Conservation (phyloP, 805 yeast species). For the Yarrowia sp. region DNA sequence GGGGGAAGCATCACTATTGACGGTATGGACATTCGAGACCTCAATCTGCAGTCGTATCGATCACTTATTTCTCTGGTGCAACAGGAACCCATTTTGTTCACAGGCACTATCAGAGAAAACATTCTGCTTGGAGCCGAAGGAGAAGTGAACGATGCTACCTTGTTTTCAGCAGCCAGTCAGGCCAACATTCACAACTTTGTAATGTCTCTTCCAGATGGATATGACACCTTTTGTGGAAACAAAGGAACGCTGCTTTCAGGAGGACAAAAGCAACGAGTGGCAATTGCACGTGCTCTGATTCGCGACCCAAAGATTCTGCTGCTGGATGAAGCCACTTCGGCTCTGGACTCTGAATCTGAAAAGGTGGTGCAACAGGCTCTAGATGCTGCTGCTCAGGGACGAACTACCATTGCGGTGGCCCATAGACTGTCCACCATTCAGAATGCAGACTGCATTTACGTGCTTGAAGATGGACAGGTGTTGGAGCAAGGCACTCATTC, state of each 20-base stretch:
- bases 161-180: slow-evolving; percentile 46
- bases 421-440: slow-evolving; percentile 72
- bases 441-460: slow-evolving; percentile 58
- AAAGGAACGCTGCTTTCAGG: slow-evolving; percentile 62
- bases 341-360: slow-evolving; percentile 68
- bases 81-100: slow-evolving; percentile 57
- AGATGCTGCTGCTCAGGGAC: slow-evolving; percentile 58
- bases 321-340: slow-evolving; percentile 68
- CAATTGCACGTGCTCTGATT: slow-evolving; percentile 69
- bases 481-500: slow-evolving; percentile 56
- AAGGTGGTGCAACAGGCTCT: slow-evolving; percentile 70
- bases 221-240: slow-evolving; percentile 54
- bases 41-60: slow-evolving; percentile 52
- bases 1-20: slow-evolving; percentile 51
- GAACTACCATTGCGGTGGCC: slow-evolving; percentile 83
- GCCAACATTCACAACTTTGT: slow-evolving; percentile 60
- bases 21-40: slow-evolving; percentile 47
- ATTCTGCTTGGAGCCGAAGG: slow-evolving; percentile 47
- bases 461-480: slow-evolving; percentile 59
- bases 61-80: slow-evolving; percentile 56
- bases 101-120: slow-evolving; percentile 55
- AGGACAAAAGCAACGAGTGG: slow-evolving; percentile 73
- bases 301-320: slow-evolving; percentile 61
- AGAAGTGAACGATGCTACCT: slow-evolving; percentile 42
- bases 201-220: slow-evolving; percentile 54